Evolutionary conservation across 495 filamentous ascomycete species (phyloP), one percentile per base, ranked within the genome.

Genomic region (Aspergillus homomorphus): DNA sequence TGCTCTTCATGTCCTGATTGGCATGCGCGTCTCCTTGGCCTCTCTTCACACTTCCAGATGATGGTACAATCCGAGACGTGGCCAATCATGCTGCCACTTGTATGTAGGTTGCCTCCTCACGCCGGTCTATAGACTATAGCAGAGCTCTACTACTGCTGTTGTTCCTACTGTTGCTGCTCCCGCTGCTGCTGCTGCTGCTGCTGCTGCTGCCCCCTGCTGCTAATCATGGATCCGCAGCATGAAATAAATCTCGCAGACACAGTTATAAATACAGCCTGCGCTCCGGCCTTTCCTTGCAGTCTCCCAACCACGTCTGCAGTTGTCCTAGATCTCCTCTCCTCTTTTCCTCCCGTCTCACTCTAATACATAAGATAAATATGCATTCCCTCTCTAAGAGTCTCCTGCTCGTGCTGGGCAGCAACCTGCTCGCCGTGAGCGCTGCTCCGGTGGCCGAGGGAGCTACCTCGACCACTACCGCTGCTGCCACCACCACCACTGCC

Each of bases 251-350:
- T 44, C 16, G 33, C 22, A 2, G 41, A 51, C 6, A 26, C 10
- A 45, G 42, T 22, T 59, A 59, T 59, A 59, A 59, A 59, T 59
- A 59, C 46, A 41, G 21, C 50, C 50, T 23, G 21, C 28, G 0
- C 22, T 19, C 43, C 54, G 19, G 6, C 28, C 23, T 48, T n/a
- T 18, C 15, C 15, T 23, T 23, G n/a, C 19, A 22, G 33, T 28
- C 7, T 7, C 48, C 23, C 48, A 51, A 30, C n/a, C 23, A 51
- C 48, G 10, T 49, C 48, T 41, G 19, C 41, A 50, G 26, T 45
- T 49, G 14, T 15, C 19, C 18, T 44, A 20, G 23, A 55, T 20
- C 18, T 58, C 48, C 23, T 45, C 19, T 28, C 15, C 10, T 16
- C 5, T 18, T 16, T 8, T 58, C 26, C 5, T 19, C 18, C 16